Conservation (phyloP, 495 filamentous ascomycete genomes). For the Staphylotrichum longicolle region DNA sequence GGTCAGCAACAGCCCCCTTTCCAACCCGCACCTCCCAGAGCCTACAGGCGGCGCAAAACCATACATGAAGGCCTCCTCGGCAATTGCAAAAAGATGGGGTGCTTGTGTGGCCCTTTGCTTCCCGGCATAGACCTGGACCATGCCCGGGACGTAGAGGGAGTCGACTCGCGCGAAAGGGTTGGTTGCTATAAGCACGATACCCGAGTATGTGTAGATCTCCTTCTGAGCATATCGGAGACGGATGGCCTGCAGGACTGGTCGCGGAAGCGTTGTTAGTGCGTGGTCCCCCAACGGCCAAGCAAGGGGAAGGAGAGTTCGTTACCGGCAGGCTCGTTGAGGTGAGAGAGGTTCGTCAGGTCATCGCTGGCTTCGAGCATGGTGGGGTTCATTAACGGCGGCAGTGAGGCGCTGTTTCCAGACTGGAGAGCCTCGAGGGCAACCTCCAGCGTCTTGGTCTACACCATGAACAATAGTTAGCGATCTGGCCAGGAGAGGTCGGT, state of each 20-base stretch:
- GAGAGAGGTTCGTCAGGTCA: slow-evolving; percentile 94
- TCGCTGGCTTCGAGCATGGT: slow-evolving; percentile 98
- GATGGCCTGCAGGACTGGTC: slow-evolving; percentile 90
- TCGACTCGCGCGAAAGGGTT: slow-evolving; percentile 98
- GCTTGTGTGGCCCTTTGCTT: slow-evolving; percentile 96
- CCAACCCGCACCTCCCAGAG: background rate
- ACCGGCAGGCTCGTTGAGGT: slow-evolving; percentile 98
- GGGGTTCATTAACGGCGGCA: slow-evolving; percentile 97
- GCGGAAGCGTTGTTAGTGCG: slow-evolving; percentile 36
- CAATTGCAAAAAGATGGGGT: slow-evolving; percentile 97
- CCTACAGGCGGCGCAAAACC: slow-evolving; percentile 23
- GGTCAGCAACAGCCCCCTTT: slow-evolving; percentile 6
- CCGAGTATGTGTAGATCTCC: slow-evolving; percentile 99
- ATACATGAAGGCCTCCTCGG: slow-evolving; percentile 97
- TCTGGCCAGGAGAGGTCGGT: slow-evolving; percentile 1
- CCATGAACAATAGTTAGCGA: slow-evolving; percentile 26
- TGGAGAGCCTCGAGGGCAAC: slow-evolving; percentile 78
- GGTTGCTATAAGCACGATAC: slow-evolving; percentile 97
- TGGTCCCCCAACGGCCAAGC: slow-evolving; percentile 1
- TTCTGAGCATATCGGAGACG: slow-evolving; percentile 97
- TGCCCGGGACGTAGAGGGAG: slow-evolving; percentile 96
- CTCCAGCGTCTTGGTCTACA: slow-evolving; percentile 72
- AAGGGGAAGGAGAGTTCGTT: slow-evolving; percentile 32
- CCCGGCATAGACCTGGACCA: slow-evolving; percentile 98
- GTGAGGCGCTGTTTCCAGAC: slow-evolving; percentile 61